Percentiles rank a stretch among this genome's conserved stretches.
Conservation (phyloP, 2,329 filamentous ascomycete genomes). For the Colletotrichum australisinense region DNA sequence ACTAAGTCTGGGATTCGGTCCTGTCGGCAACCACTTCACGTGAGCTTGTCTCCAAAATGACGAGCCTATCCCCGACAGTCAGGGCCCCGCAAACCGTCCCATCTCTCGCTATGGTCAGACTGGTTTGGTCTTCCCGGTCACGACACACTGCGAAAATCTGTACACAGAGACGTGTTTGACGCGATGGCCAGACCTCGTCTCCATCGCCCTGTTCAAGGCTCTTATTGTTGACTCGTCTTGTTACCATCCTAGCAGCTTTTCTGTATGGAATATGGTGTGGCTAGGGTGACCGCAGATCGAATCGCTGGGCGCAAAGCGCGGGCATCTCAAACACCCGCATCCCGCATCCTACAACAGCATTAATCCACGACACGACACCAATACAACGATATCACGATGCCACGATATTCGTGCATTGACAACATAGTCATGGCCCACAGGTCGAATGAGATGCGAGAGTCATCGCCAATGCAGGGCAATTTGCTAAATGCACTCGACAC, state of each 20-base stretch:
- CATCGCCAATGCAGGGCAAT: slow-evolving; percentile 6
- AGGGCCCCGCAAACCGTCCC: slow-evolving; percentile 26
- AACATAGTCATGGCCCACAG: background rate
- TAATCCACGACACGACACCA: slow-evolving; percentile 13
- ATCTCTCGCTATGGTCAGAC: slow-evolving; percentile 17
- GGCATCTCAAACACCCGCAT: slow-evolving; percentile 31
- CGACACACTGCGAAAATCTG: slow-evolving; percentile 1
- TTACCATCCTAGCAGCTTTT: background rate
- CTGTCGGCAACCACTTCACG: slow-evolving; percentile 32
- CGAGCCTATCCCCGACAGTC: slow-evolving; percentile 27
- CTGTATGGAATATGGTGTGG: background rate
- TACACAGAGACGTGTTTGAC: slow-evolving; percentile 18
- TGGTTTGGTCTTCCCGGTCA: slow-evolving; percentile 25
- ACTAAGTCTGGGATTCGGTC: slow-evolving; percentile 26
- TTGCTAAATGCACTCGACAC: slow-evolving; percentile 4
- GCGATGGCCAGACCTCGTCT: slow-evolving; percentile 14
- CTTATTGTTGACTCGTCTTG: background rate
- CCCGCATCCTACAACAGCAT: slow-evolving; percentile 15
- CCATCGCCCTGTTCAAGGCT: background rate
- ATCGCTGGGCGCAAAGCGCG: slow-evolving; percentile 30
- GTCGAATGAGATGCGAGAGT: background rate
- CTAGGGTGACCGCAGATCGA: slow-evolving; percentile 25
- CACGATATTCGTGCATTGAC: slow-evolving; percentile 29
- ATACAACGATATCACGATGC: slow-evolving; percentile 16
- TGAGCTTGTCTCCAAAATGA: slow-evolving; percentile 31